phyloP scores from a whole-genome alignment of 192 early-diverging fungal genomes.

The Piromyces sp. region DNA sequence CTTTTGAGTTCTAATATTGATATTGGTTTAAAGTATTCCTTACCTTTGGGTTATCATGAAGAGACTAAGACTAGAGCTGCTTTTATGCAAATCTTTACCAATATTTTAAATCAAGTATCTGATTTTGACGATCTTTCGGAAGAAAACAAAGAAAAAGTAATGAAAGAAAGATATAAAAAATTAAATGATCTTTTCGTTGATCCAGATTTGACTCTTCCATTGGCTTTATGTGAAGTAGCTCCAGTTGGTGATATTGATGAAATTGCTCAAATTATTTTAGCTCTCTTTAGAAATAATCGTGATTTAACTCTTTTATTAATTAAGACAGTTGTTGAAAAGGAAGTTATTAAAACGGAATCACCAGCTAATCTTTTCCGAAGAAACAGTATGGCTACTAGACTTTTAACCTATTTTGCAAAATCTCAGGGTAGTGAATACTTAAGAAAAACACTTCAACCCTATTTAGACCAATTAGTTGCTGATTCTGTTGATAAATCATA shows the following conservation, averaged over 20 bases:
- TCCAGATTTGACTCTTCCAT: slow-evolving; percentile 51
- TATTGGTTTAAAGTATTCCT: slow-evolving; percentile 71
- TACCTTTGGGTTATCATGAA: slow-evolving; percentile 81
- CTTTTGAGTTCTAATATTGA: slow-evolving; percentile 84
- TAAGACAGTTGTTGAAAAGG: slow-evolving; percentile 62
- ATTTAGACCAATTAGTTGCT: slow-evolving; percentile 47
- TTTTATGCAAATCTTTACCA: slow-evolving; percentile 84
- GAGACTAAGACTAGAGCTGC: slow-evolving; percentile 71
- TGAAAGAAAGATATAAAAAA: slow-evolving; percentile 59
- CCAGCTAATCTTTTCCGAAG: slow-evolving; percentile 77
- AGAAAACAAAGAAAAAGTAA: slow-evolving; percentile 29
- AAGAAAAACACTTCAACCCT: slow-evolving; percentile 57
- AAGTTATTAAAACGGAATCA: slow-evolving; percentile 62
- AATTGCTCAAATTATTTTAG: slow-evolving; percentile 54
- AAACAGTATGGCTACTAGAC: slow-evolving; percentile 77
- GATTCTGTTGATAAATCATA: slow-evolving; percentile 57
- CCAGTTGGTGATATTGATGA: slow-evolving; percentile 79
- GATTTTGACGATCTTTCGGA: slow-evolving; percentile 59
- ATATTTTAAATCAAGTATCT: slow-evolving; percentile 54
- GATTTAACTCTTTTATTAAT: slow-evolving; percentile 57
- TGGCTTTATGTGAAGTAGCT: slow-evolving; percentile 71
- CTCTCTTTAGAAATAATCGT: slow-evolving; percentile 34
- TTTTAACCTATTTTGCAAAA: slow-evolving; percentile 72
- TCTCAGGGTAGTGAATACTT: slow-evolving; percentile 65
- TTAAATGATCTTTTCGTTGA: slow-evolving; percentile 59